Evolutionary conservation across 306 rosid species (phyloP).

Genomic region (Prunus mume): DNA sequence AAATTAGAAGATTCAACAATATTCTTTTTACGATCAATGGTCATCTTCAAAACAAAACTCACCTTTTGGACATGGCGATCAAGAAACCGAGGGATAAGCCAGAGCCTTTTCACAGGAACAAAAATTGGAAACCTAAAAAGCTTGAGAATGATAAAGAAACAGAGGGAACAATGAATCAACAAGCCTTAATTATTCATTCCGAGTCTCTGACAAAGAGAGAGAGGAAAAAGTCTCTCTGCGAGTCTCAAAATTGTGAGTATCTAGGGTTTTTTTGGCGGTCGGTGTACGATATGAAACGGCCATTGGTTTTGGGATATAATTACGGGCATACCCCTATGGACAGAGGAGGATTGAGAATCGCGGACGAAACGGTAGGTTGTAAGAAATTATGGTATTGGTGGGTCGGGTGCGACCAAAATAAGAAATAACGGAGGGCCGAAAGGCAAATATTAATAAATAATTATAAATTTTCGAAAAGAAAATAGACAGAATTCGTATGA

Average conservation of each 20-base stretch:
- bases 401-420: too few relatives aligned
- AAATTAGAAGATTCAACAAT: background rate
- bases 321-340: background rate
- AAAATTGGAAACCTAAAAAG: background rate
- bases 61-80: slow-evolving; percentile 73
- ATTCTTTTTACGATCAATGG: background rate
- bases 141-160: background rate
- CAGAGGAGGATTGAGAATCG: background rate
- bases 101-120: background rate
- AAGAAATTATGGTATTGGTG: background rate
- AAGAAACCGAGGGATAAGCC: background rate
- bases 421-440: too few relatives aligned
- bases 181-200: background rate
- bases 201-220: background rate
- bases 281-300: slow-evolving; percentile 4
- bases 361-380: slow-evolving; percentile 8
- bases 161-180: background rate
- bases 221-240: background rate
- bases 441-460: too few relatives aligned
- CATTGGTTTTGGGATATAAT: background rate
- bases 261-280: slow-evolving; percentile 25
- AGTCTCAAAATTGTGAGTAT: background rate
- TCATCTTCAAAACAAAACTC: background rate
- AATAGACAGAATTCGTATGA: background rate
- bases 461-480: too few relatives aligned